Conservation (phyloP, 2,329 filamentous ascomycete species). For the Helminthosporium solani region DNA sequence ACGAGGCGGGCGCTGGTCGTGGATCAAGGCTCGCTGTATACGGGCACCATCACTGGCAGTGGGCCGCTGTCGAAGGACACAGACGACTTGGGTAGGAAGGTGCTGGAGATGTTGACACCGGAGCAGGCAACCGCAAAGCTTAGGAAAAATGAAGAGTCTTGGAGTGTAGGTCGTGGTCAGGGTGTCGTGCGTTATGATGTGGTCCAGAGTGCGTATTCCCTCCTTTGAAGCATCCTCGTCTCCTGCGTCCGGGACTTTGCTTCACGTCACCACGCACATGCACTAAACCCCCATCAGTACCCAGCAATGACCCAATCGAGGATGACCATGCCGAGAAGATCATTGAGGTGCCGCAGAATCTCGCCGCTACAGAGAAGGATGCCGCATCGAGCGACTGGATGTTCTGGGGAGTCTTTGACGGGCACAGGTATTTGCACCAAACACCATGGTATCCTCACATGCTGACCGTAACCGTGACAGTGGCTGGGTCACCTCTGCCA, state of each 20-base stretch:
- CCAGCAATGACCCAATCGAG: conserved; percentile 96
- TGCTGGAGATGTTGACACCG: conserved; percentile 93
- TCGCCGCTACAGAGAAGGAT: conserved; percentile 56
- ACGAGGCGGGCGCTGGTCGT: conserved; percentile 74
- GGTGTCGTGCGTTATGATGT: conserved; percentile 94
- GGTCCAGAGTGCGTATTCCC: conserved; percentile 61
- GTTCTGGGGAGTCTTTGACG: conserved; percentile 99
- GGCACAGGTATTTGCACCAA: conserved; percentile 70
- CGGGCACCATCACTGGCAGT: conserved; percentile 80
- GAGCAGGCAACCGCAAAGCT: conserved; percentile 91
- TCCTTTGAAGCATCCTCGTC: background rate
- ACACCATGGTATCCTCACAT: background rate
- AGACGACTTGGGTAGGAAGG: conserved; percentile 78
- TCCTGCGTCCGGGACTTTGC: no score
- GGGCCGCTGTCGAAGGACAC: conserved; percentile 85
- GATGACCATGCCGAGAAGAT: conserved; percentile 99
- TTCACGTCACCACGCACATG: no score
- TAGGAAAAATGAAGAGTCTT: conserved; percentile 87
- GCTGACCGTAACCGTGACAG: conserved; percentile 49
- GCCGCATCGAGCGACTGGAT: conserved; percentile 83
- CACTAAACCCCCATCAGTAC: conserved; percentile 49
- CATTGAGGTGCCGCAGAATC: conserved; percentile 74
- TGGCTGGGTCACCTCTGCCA: conserved; percentile 97
- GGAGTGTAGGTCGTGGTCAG: conserved; percentile 81
- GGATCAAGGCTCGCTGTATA: conserved; percentile 86